Evolutionary conservation across 768 basidiomycete genomes (phyloP), one percentile per base, ranked within the genome.

Genomic region (Inosperma sp.): DNA sequence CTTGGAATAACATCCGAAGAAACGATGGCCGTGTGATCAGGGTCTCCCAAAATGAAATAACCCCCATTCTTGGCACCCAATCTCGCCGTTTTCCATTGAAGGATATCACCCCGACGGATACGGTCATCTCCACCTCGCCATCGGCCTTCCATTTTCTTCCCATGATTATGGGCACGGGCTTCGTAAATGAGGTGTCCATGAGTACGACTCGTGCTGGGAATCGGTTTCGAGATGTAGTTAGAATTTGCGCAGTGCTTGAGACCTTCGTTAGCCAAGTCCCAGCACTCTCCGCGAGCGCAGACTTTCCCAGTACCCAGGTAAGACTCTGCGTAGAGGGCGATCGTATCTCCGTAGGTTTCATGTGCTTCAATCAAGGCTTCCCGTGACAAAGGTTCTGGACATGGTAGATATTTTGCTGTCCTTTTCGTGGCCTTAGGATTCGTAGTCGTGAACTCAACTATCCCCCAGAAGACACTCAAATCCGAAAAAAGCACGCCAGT

Each of bases 11-110:
- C 54, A 35, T 78, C 77, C 35, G 59, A 49, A 26, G 75, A 67
- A 39, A 82, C 69, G 45, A 81, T 64, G 26, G 78, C 76, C 3
- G 80, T 82, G 57, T 81, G 79, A 48, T 81, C 80, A 5, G 79
- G 80, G 45, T 72, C 68, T 3, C 79, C 80, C 10, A 82, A 60
- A 3, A 64, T 64, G 41, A 62, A 57, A 53, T 55, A 65, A 9
- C 63, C 63, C 9, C 59, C 60, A 31, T n/a, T n/a, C n/a, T 51
- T 56, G 48, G 54, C 61, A 36, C 58, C 59, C 22, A 79, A 69
- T 52, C 56, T 65, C 41, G 70, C 79, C 49, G 51, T 63, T 25
- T 72, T 61, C 78, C 79, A 81, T 55, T 81, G 75, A 27, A 77
- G 72, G 41, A 83, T 75, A 50, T 83, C 80, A 7, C 81, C 80